Conservation (phyloP, 2,329 filamentous ascomycete genomes). For the Cordyceps cicadae region DNA sequence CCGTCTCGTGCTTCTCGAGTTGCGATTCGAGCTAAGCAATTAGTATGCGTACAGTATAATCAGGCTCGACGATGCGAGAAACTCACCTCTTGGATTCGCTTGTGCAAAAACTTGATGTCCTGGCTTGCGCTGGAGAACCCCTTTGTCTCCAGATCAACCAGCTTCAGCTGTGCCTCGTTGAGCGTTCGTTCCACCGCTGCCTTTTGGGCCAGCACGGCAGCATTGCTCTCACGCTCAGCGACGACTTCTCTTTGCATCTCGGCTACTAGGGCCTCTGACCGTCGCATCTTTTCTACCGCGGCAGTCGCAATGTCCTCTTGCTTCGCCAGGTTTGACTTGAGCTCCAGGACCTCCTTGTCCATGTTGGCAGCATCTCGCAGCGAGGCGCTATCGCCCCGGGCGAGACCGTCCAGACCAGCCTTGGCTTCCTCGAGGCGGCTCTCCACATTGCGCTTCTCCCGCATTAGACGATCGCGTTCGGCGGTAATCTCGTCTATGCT, state of each 20-base stretch:
- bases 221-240: conserved; percentile 72
- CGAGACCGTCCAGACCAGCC: conserved; percentile 78
- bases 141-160: conserved; percentile 94
- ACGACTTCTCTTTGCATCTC: conserved; percentile 93
- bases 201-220: conserved; percentile 82
- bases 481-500: conserved; percentile 77
- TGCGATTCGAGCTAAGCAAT: conserved; percentile 68
- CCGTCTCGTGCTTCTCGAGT: conserved; percentile 73
- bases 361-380: conserved; percentile 83
- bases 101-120: conserved; percentile 90
- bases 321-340: conserved; percentile 82
- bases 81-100: conserved; percentile 76
- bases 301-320: conserved; percentile 89
- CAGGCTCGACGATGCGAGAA: not conserved
- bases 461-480: conserved; percentile 74
- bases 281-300: conserved; percentile 93
- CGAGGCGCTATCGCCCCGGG: conserved; percentile 75
- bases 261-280: conserved; percentile 75
- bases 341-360: conserved; percentile 80
- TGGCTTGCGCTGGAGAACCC: conserved; percentile 91
- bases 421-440: conserved; percentile 79
- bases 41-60: not conserved
- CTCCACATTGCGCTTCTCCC: conserved; percentile 88
- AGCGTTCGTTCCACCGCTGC: conserved; percentile 79
- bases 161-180: conserved; percentile 80